Evolutionary conservation across 2,329 filamentous ascomycete genomes (phyloP).

Genomic region (Cladorrhinum sp.): DNA sequence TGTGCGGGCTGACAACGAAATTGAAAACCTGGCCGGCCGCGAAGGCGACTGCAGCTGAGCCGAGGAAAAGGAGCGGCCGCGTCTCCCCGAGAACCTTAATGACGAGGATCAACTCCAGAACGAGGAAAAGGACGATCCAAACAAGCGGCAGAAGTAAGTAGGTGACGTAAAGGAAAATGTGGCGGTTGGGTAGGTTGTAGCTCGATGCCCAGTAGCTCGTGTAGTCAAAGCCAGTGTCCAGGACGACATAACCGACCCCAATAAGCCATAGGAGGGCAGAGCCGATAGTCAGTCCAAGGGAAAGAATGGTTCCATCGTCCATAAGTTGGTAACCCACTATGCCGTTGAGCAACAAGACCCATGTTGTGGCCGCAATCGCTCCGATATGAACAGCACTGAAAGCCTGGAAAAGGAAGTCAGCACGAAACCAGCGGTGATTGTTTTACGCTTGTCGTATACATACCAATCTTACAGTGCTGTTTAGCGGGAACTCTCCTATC

Average conservation of each 20-base stretch:
- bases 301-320: conserved; percentile 87
- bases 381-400: conserved; percentile 91
- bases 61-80: conserved; percentile 88
- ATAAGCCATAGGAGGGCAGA: conserved; percentile 75
- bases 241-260: conserved; percentile 90
- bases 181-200: conserved; percentile 58
- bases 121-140: conserved; percentile 83
- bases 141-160: conserved; percentile 88
- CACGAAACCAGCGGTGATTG: neutral
- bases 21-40: conserved; percentile 94
- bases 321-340: conserved; percentile 89
- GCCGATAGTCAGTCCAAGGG: conserved; percentile 68
- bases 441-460: conserved; percentile 32
- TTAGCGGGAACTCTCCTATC: conserved; percentile 81
- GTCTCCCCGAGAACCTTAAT: conserved; percentile 81
- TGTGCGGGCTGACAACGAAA: conserved; percentile 86
- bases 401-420: conserved; percentile 47
- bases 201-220: conserved; percentile 73
- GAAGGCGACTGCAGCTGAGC: conserved; percentile 73
- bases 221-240: conserved; percentile 88
- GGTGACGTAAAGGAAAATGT: conserved; percentile 86
- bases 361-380: conserved; percentile 80
- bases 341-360: conserved; percentile 89
- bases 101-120: conserved; percentile 80
- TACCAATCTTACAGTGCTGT: conserved; percentile 68